Conservation (phyloP, 2,329 filamentous ascomycete genomes). For the Ophiosphaerella korrae region DNA sequence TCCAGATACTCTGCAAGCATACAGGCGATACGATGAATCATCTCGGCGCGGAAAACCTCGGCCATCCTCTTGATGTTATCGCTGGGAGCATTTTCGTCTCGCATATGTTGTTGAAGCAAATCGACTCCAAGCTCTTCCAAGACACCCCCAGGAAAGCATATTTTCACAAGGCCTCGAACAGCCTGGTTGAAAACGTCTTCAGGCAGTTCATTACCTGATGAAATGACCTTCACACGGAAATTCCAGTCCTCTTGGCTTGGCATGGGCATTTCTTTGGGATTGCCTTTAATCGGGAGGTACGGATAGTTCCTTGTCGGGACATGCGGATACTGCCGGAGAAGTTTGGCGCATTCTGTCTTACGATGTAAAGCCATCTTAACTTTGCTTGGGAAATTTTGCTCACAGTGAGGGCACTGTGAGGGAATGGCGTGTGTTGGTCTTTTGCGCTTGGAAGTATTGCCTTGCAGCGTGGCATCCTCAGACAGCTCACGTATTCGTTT, state of each 20-base stretch:
- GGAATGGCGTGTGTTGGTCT: too few relatives aligned
- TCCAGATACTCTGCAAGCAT: slow-evolving; percentile 29
- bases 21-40: slow-evolving; percentile 22
- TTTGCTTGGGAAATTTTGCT: too few relatives aligned
- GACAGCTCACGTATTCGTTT: slow-evolving; percentile 5
- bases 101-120: slow-evolving; percentile 29
- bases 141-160: slow-evolving; percentile 33
- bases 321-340: not conserved
- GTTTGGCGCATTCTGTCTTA: too few relatives aligned
- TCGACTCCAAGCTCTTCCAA: slow-evolving; percentile 28
- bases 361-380: too few relatives aligned
- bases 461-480: not conserved
- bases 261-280: not conserved
- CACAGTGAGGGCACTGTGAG: too few relatives aligned
- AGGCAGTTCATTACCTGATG: slow-evolving; percentile 6
- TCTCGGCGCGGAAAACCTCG: slow-evolving; percentile 18
- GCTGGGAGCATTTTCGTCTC: slow-evolving; percentile 12
- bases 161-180: slow-evolving; percentile 29
- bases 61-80: slow-evolving; percentile 22
- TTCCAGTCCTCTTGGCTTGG: slow-evolving; percentile 26
- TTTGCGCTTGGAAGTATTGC: not conserved
- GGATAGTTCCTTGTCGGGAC: slow-evolving; percentile 4
- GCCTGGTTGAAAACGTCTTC: slow-evolving; percentile 30
- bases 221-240: slow-evolving; percentile 31
- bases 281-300: not conserved